Evolutionary conservation across 2,329 filamentous ascomycete species (phyloP), one percentile per base, ranked within the genome.

Genomic region (Penicillium fuscoglaucum): DNA sequence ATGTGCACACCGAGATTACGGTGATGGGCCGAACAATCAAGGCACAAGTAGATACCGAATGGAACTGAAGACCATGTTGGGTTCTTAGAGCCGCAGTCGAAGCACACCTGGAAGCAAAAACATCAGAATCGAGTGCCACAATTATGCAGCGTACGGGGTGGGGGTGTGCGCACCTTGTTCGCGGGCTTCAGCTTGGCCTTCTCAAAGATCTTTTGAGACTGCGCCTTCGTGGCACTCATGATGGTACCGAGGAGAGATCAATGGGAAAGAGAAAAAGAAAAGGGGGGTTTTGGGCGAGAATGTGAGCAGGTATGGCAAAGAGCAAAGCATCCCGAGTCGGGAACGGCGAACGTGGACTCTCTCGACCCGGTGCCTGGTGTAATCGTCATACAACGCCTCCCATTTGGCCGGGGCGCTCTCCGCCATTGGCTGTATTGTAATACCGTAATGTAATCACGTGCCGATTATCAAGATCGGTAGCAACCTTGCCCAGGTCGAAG

Each of bases 1-100:
- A 99, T 97, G 79, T 99, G 95, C 61, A 98, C 93, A 77, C 95
- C 95, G 70, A 99, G 87, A 78, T 98, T 98, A 69, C 95, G 89
- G 78, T 99, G 95, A 77, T 97, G 92, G 57, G 93, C 90, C 43
- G 93, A 97, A 81, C 95, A 99, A 80, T 99, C 95, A 70, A 99
- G 88, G 74, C 95, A 99, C 24, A 99, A 87, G 76, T 98, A 99
- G 76, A 99, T 98, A 72, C 91, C 95, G 65, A 99, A 92, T 12
- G 93, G 93, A 33, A 97, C 93, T 7, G 93, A 98, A 8, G 93
- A 96, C 95, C 95, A 99, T 59, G 95, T 98, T 62, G 95, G 95
- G 74, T 97, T 97, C 80, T 98, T 98, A 71, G 92, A 90, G 74
- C 90, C 88, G 79, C 95, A 99, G 80, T 99, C 95, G 79, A 99